These are phyloP conservation scores for Moesziomyces sp. DNA, from an alignment of 1,284 basidiomycete species.

Conservation along the genomic window DNA sequence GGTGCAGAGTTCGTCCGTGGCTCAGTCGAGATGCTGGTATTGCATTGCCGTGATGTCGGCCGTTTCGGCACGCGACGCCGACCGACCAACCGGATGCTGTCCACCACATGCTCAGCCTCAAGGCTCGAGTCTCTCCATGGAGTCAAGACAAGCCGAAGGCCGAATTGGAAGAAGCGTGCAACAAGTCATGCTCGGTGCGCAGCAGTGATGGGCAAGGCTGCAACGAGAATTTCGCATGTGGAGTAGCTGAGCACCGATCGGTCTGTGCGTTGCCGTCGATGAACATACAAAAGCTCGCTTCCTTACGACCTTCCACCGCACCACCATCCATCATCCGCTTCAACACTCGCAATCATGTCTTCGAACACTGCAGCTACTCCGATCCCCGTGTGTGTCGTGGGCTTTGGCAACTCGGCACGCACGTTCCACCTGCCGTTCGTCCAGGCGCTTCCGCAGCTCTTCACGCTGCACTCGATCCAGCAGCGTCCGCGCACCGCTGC, in stretches of 20 bases:
- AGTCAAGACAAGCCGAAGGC: too few relatives aligned
- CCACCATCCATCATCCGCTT: neutral
- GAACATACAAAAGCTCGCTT: neutral
- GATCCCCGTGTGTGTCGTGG: conserved; percentile 60
- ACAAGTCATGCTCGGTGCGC: too few relatives aligned
- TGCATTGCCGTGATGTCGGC: conserved; percentile 2
- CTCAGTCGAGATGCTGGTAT: too few relatives aligned
- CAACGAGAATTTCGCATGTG: too few relatives aligned
- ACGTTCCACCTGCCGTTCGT: conserved; percentile 65
- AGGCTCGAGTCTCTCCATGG: too few relatives aligned
- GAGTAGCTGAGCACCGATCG: too few relatives aligned
- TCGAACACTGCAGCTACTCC: conserved; percentile 15
- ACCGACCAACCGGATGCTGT: too few relatives aligned
- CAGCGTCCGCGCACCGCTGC: conserved; percentile 51
- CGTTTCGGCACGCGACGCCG: neutral
- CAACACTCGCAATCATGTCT: neutral
- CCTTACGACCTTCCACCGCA: neutral
- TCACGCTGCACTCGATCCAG: conserved; percentile 59
- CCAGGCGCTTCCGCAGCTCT: conserved; percentile 52
- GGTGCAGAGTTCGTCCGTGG: neutral
- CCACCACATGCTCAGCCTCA: too few relatives aligned
- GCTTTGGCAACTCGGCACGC: conserved; percentile 59
- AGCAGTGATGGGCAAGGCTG: too few relatives aligned
- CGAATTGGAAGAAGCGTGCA: too few relatives aligned
- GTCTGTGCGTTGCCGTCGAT: neutral